phyloP scores from a whole-genome alignment of 2,329 filamentous ascomycete genomes.

The Colletotrichum liriopes region DNA sequence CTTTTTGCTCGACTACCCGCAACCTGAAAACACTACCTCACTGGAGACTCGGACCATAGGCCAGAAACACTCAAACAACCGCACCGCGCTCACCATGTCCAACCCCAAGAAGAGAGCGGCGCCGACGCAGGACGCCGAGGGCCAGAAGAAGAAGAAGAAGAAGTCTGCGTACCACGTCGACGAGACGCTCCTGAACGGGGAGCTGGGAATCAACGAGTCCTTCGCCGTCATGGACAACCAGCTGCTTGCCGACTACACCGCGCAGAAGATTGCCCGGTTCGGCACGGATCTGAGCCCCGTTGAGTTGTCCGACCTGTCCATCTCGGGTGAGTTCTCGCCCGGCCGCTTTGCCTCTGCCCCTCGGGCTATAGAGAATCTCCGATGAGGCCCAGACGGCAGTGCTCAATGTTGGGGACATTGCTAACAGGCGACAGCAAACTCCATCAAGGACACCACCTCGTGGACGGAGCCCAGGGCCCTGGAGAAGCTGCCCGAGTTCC shows the following conservation, averaged over 20 bases:
- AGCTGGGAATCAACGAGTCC: conserved; percentile 83
- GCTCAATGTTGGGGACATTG: too few relatives aligned
- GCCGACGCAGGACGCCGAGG: conserved; percentile 60
- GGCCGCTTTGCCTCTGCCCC: neutral
- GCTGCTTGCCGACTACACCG: conserved; percentile 88
- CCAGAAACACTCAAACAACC: neutral
- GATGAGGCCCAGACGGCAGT: neutral
- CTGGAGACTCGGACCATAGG: neutral
- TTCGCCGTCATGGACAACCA: conserved; percentile 88
- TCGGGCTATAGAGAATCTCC: neutral
- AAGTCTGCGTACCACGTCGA: conserved; percentile 67
- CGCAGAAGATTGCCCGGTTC: conserved; percentile 83
- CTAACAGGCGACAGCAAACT: conserved; percentile 67
- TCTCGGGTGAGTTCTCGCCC: conserved; percentile 75
- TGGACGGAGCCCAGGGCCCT: conserved; percentile 78
- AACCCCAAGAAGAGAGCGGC: conserved; percentile 71
- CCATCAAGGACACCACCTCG: conserved; percentile 84
- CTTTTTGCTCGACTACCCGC: neutral
- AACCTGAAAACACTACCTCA: neutral
- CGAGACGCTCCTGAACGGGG: conserved; percentile 73
- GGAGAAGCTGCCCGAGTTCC: conserved; percentile 82
- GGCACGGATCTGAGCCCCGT: conserved; percentile 85
- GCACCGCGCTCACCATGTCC: conserved; percentile 50
- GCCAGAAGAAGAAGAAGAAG: conserved; percentile 69
- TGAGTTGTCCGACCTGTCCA: conserved; percentile 86